Base-by-base conservation (phyloP, 2,329 filamentous ascomycete genomes). In the Beauveria asiatica region DNA sequence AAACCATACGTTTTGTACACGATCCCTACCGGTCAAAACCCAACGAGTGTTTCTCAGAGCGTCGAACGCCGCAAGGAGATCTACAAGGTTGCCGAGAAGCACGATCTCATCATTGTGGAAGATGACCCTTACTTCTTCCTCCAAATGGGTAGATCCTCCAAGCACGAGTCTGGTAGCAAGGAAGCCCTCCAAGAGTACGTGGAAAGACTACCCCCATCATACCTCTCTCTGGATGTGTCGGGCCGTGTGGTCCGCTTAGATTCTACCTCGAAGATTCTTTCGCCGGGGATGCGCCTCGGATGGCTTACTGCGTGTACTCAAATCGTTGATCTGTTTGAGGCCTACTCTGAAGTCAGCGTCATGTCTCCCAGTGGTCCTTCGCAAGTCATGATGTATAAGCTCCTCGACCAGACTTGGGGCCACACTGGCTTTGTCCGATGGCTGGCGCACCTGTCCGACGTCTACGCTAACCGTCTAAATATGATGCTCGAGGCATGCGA, bases 41-140 rank as follows among this genome's bases (percentile, higher is more conserved):
- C 90, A 0, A 94, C 90, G 0, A 89, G 90, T 21, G 84, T 88
- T 11, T 94, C 90, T 5, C 88, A 91, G 72, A 79, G 83, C 50
- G 72, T 74, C 11, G 75, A 83, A 67, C 79, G 90, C 58, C 79
- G 90, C 57, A 78, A 79, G 65, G 86, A 83, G 25, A 79, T 95
- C 57, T 94, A 94, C 74, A 78, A 78, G 51, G 80, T 93, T 16
- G 87, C 86, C 49, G 84, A 86, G 69, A 88, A 88, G 74, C 89
- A 94, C 71, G 88, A 94, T 69, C 69, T 94, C 46, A 86, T 83
- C 74, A 90, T 95, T 69, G 75, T 94, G 65, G 90, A 95, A 75
- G 90, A 94, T 70, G 90, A 94, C 70, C 90, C 90, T 2, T 94
- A 95, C 75, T 94, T 92, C 74, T 94, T 91, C 75, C 77, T 94